Conservation (phyloP, 2,329 filamentous ascomycete species). For the Cytospora leucostoma region DNA sequence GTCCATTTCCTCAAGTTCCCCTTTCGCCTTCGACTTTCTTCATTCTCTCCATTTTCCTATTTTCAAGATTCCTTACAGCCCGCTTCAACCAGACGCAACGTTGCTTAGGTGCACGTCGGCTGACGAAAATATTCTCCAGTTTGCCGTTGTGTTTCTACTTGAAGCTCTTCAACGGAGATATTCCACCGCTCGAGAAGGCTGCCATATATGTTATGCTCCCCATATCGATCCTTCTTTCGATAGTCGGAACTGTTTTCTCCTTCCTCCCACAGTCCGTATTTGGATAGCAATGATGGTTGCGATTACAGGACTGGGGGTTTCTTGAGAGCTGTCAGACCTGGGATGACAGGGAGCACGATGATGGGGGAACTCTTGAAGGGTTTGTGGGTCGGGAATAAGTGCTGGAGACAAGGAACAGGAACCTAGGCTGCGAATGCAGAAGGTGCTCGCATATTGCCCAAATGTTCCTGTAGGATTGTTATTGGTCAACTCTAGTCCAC, state of each 20-base stretch:
- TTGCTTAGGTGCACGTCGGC: background rate
- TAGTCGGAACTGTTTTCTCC: slow-evolving; percentile 82
- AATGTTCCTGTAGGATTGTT: no score
- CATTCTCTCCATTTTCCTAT: slow-evolving; percentile 5
- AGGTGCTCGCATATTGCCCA: no score
- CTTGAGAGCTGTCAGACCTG: background rate
- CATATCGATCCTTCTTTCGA: slow-evolving; percentile 68
- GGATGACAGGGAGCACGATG: background rate
- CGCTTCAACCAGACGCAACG: background rate
- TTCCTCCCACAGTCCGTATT: slow-evolving; percentile 63
- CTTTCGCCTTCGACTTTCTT: background rate
- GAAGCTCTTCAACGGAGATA: slow-evolving; percentile 79
- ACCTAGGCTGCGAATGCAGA: background rate
- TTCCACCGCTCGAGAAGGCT: slow-evolving; percentile 63
- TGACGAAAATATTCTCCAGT: slow-evolving; percentile 33
- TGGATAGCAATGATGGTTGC: no score
- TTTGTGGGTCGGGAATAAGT: background rate
- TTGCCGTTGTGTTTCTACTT: slow-evolving; percentile 86
- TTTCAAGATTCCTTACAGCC: background rate
- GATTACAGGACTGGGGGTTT: background rate
- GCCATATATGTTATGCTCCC: slow-evolving; percentile 70
- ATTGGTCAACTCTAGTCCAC: no score
- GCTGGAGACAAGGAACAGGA: background rate
- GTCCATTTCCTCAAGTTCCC: background rate
- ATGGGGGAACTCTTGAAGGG: background rate